These are phyloP conservation scores for Parasitella parasitica DNA, from an alignment of 371 early-diverging fungal species.

Conservation along the genomic window DNA sequence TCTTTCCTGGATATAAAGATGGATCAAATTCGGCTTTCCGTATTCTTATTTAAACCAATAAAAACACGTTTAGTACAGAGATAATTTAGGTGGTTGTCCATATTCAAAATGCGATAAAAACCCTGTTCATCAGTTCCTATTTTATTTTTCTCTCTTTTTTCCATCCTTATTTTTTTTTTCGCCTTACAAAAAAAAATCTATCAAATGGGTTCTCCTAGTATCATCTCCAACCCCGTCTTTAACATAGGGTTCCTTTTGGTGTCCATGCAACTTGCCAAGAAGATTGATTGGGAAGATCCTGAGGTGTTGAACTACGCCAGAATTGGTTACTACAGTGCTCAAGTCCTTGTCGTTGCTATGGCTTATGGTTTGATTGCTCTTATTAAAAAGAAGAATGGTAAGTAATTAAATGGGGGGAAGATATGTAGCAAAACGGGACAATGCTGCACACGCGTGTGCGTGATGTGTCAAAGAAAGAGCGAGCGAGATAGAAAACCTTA, in stretches of 20 bases:
- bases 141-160: not conserved
- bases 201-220: constrained; percentile 48
- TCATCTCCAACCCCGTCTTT: constrained; percentile 46
- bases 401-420: constrained; percentile 4
- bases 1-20: not conserved
- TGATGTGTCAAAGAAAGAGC: too few relatives aligned
- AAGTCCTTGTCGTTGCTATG: constrained; percentile 56
- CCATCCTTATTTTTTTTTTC: not conserved
- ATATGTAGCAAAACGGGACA: not conserved
- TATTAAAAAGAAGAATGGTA: constrained; percentile 68
- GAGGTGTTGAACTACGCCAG: constrained; percentile 61
- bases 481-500: not conserved
- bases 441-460: not conserved
- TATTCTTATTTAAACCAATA: not conserved
- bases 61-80: not conserved
- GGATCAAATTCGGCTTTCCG: too few relatives aligned
- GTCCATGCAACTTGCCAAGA: constrained; percentile 72
- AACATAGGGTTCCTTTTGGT: constrained; percentile 71
- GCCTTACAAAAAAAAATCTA: not conserved
- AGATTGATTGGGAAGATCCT: constrained; percentile 68
- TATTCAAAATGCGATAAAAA: not conserved
- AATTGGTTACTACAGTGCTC: constrained; percentile 65
- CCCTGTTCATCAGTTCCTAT: not conserved
- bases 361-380: constrained; percentile 56
- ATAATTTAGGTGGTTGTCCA: too few relatives aligned